Base-by-base conservation (phyloP, 2,329 filamentous ascomycete species). In the Ophiostoma piceae region DNA sequence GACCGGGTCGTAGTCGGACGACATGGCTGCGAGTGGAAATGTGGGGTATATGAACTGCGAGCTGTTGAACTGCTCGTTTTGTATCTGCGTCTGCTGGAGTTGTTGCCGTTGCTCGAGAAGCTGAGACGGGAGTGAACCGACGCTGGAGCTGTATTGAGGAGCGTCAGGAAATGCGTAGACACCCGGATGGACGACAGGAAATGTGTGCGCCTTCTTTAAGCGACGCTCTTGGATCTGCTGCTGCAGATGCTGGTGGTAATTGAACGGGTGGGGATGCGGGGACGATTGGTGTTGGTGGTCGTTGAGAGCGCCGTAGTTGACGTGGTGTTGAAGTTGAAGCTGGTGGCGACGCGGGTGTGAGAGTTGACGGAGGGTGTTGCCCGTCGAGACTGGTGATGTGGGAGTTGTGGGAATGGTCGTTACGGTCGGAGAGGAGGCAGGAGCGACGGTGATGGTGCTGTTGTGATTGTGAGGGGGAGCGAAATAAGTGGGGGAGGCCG, bases 211-310 rank as follows among this genome's bases (percentile, higher is more conserved):
- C 39, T 68, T 66, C 57, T 60, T 51, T 3, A 47, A 22, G 19
- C 65, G 68, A 26, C 67, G 70, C 54, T 67, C 67, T 51, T 68
- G 66, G 51, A 70, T 68, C 65, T 70, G 71, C 51, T 71, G 70
- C 7, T 68, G 67, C 11, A 71, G 70, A 54, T 74, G 71, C 19
- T 71, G 70, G 68, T 71, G 72, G 66, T 71, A 71, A 14, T 72
- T 72, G 54, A 71, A 73, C 69, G 51, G 68, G 54, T 73, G 66
- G 66, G 68, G 66, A 62, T 41, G 35, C 11, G 41, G 64, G 12
- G 39, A 35, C 8, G 35, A 35, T 5, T 22, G 16, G n/a, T 8
- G 8, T 5, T 68, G 67, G 51, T 73, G 67, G 64, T 71, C 64
- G 72, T 66, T 22, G 19, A 32, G 35, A 11, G 16, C 19, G 14